These are phyloP conservation scores for Bipolaris zeicola DNA, from an alignment of 2,329 filamentous ascomycete genomes.

Conservation along the genomic window DNA sequence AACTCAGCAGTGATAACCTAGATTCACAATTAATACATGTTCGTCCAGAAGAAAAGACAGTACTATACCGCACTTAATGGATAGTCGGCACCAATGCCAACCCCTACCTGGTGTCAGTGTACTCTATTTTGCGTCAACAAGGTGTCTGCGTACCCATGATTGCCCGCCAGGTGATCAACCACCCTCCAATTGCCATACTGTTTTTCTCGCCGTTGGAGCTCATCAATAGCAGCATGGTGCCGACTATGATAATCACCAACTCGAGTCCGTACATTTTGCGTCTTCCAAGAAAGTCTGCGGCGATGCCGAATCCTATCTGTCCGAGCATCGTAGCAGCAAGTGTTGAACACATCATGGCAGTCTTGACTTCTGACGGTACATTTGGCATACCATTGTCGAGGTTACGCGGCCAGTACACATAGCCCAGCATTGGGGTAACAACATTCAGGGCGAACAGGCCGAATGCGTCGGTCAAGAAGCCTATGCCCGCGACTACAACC, in stretches of 20 bases:
- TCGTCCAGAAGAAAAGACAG: not conserved
- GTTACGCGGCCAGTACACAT: slow-evolving; percentile 46
- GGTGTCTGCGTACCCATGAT: slow-evolving; percentile 43
- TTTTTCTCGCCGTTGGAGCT: slow-evolving; percentile 43
- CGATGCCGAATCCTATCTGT: slow-evolving; percentile 47
- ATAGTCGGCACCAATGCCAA: slow-evolving; percentile 49
- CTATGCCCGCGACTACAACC: slow-evolving; percentile 48
- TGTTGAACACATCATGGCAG: slow-evolving; percentile 48
- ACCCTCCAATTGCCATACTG: slow-evolving; percentile 47
- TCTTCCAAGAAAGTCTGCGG: slow-evolving; percentile 47
- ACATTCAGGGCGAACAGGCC: slow-evolving; percentile 50
- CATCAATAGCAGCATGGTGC: slow-evolving; percentile 48
- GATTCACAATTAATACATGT: not conserved
- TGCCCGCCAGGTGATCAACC: slow-evolving; percentile 49
- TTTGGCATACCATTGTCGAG: slow-evolving; percentile 28
- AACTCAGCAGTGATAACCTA: slow-evolving; percentile 48
- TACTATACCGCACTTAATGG: slow-evolving; percentile 42
- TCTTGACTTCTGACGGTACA: slow-evolving; percentile 39
- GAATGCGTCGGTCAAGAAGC: slow-evolving; percentile 50
- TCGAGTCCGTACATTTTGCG: slow-evolving; percentile 51
- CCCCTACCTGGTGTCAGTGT: slow-evolving; percentile 16
- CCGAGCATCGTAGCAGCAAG: slow-evolving; percentile 49
- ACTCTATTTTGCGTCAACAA: not conserved
- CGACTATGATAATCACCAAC: slow-evolving; percentile 49
- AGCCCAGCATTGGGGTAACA: slow-evolving; percentile 49